phyloP scores from a whole-genome alignment of 2,329 filamentous ascomycete genomes.

The Cordyceps javanica region DNA sequence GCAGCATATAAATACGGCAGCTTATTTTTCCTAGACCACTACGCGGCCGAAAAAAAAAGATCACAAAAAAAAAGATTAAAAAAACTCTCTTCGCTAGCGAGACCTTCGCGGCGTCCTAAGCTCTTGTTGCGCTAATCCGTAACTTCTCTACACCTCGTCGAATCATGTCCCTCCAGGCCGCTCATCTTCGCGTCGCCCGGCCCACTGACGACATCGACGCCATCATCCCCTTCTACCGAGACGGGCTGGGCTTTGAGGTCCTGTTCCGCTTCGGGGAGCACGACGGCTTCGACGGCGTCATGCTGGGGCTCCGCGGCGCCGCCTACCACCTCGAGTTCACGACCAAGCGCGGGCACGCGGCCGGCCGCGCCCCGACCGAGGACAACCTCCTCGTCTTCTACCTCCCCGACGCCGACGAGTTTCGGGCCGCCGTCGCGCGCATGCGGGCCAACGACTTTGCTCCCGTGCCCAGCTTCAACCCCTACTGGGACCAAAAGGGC shows the following conservation, averaged over 20 bases:
- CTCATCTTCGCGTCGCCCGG: slow-evolving; percentile 35
- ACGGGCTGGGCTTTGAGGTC: slow-evolving; percentile 33
- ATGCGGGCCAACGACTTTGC: slow-evolving; percentile 30
- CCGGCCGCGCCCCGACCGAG: slow-evolving; percentile 31
- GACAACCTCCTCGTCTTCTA: slow-evolving; percentile 41
- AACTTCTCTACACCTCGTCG: no score
- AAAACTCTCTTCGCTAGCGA: no score
- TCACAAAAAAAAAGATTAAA: no score
- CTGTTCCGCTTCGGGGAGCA: slow-evolving; percentile 30
- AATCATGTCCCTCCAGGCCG: slow-evolving; percentile 11
- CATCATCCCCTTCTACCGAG: slow-evolving; percentile 35
- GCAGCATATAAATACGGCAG: neutral
- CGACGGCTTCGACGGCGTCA: slow-evolving; percentile 34
- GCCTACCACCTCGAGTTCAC: slow-evolving; percentile 41
- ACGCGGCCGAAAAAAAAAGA: no score
- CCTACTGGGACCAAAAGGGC: slow-evolving; percentile 38
- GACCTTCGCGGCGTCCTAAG: no score
- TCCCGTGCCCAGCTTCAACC: slow-evolving; percentile 33
- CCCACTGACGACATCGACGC: slow-evolving; percentile 32
- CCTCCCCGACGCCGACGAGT: slow-evolving; percentile 26
- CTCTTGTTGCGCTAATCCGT: no score
- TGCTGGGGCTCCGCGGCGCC: slow-evolving; percentile 32
- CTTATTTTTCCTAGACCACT: no score
- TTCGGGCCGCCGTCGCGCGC: slow-evolving; percentile 23
- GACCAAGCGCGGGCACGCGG: slow-evolving; percentile 25